Percentiles rank a stretch among this genome's conserved stretches.
Conservation (phyloP, 1,139 yeast species). For the Meyerozyma athensensis region DNA sequence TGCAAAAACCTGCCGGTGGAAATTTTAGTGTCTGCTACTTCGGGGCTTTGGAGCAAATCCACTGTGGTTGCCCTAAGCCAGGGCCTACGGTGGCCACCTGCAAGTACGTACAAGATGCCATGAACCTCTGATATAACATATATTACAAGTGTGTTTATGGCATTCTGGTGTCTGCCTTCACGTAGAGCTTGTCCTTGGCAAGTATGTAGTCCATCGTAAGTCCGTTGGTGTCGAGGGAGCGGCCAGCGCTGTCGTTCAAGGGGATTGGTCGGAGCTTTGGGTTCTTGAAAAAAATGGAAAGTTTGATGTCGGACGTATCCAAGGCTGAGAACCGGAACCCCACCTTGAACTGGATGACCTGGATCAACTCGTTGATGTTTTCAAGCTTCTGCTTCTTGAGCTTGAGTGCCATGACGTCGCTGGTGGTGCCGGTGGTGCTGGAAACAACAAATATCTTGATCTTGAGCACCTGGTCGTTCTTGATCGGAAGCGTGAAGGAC, state of each 20-base stretch:
- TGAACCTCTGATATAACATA: too few relatives aligned
- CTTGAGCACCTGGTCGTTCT: conserved; percentile 12
- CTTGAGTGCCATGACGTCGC: conserved; percentile 18
- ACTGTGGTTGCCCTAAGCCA: too few relatives aligned
- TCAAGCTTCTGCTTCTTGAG: conserved; percentile 25
- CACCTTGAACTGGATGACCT: conserved; percentile 20
- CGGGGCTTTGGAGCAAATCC: too few relatives aligned
- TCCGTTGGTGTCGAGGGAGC: conserved; percentile 13
- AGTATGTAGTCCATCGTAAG: conserved; percentile 25
- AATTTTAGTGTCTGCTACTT: too few relatives aligned
- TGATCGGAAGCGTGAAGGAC: not conserved
- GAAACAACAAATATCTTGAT: conserved; percentile 16
- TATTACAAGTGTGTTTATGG: too few relatives aligned
- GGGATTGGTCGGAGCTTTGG: conserved; percentile 22
- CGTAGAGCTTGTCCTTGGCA: conserved; percentile 23
- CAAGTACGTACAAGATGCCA: too few relatives aligned
- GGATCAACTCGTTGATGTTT: conserved; percentile 22
- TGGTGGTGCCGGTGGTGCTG: not conserved
- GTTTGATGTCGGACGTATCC: conserved; percentile 15
- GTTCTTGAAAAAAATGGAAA: conserved; percentile 23
- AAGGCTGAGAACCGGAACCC: conserved; percentile 15
- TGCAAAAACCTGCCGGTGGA: too few relatives aligned
- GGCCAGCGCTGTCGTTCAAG: conserved; percentile 14
- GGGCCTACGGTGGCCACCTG: too few relatives aligned
- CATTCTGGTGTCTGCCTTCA: too few relatives aligned